Percentiles rank a stretch among this genome's conserved stretches.
Evolutionary conservation across 306 rosid species (phyloP).

Genomic region (Myrica gale): DNA sequence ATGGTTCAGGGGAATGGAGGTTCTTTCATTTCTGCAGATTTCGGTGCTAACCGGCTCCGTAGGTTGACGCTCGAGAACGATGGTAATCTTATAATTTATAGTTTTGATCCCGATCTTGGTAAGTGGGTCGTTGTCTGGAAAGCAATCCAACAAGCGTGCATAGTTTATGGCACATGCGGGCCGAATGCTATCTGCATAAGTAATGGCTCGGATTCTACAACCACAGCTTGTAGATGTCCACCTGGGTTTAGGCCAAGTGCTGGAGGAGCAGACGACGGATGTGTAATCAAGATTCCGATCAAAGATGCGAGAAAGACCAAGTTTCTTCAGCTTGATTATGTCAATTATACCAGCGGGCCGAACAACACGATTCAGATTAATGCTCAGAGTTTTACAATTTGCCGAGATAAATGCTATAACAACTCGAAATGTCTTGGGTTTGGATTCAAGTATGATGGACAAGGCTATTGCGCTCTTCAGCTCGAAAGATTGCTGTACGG

Average conservation of each 20-base stretch:
- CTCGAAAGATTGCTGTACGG: slow-evolving; percentile 44
- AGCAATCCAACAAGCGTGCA: slow-evolving; percentile 47
- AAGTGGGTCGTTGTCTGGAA: slow-evolving; percentile 67
- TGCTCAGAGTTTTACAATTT: slow-evolving; percentile 38
- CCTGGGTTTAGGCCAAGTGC: slow-evolving; percentile 43
- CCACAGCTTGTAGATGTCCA: slow-evolving; percentile 56
- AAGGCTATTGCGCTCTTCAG: slow-evolving; percentile 40
- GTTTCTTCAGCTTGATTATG: slow-evolving; percentile 66
- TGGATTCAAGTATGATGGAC: slow-evolving; percentile 61
- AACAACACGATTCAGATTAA: not conserved
- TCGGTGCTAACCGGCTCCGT: slow-evolving; percentile 36
- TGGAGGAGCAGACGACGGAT: slow-evolving; percentile 39
- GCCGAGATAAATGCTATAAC: slow-evolving; percentile 43
- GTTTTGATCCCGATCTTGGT: slow-evolving; percentile 33
- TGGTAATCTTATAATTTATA: slow-evolving; percentile 65
- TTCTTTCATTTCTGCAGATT: slow-evolving; percentile 48
- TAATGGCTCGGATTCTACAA: slow-evolving; percentile 29
- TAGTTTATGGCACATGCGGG: slow-evolving; percentile 56
- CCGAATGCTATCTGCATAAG: slow-evolving; percentile 52
- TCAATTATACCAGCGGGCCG: slow-evolving; percentile 47
- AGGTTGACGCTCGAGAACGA: slow-evolving; percentile 62
- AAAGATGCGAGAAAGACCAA: slow-evolving; percentile 1
- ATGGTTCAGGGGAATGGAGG: slow-evolving; percentile 19
- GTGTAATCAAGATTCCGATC: slow-evolving; percentile 38
- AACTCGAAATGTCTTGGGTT: slow-evolving; percentile 48